Evolutionary conservation across 495 filamentous ascomycete species (phyloP), one percentile per base, ranked within the genome.

Genomic region (Barbatosphaeria neglecta): DNA sequence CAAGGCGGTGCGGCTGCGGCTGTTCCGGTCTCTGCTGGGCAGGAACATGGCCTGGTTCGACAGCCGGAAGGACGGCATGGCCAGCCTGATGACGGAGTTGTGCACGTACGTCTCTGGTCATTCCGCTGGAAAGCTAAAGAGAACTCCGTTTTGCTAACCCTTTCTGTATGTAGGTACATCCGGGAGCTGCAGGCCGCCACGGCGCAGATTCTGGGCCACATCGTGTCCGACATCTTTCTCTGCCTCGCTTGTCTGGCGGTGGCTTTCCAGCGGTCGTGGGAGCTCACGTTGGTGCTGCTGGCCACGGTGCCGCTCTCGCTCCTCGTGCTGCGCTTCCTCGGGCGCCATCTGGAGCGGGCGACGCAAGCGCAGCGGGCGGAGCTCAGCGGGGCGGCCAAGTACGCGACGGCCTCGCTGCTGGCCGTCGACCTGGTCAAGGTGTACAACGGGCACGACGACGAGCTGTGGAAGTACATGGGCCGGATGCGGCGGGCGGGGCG

Each of bases 21-120:
- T 94, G 2, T 95, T 95, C 53, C 53, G 64, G 1, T 76, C 74
- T 2, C 61, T 97, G 16, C 53, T 93, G 18, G 56, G 68, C 15
- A 89, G 83, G 58, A 79, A 90, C 23, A 74, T 93, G 48, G 72
- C 69, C 43, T 98, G 90, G 88, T 97, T 86, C 54, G 88, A 97
- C 58, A 67, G 69, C 35, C 69, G 81, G 37, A 67, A 72, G 50
- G 75, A 84, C 52, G 92, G 90, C 4, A 75, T 87, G 28, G 76
- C 77, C 4, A 81, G 84, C 9, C 68, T 94, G 35, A 58, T 92
- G 15, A 78, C 80, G 13, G 67, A 77, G 37, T 63, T 88, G 10
- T 82, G 92, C 66, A 84, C 78, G 90, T 93, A 68, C 61, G 76
- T 60, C 24, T 31, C n/a, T 22, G 22, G 7, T 20, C 11, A 2